phyloP scores from a whole-genome alignment of 2,329 filamentous ascomycete species.

The Periconia sp. region DNA sequence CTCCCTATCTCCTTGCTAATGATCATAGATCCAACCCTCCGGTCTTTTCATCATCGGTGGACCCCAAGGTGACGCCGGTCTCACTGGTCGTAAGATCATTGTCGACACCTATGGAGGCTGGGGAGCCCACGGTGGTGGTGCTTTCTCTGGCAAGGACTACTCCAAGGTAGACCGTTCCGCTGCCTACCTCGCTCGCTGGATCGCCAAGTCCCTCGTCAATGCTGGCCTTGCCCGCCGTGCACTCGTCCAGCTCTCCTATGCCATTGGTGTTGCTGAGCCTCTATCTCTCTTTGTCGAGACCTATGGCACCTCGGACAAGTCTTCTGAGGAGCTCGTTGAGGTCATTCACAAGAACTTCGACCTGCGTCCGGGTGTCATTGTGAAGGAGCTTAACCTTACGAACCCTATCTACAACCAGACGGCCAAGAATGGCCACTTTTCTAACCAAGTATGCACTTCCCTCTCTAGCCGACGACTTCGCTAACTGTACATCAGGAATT shows the following conservation, averaged over 20 bases:
- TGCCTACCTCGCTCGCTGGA: conserved; percentile 96
- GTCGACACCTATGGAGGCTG: conserved; percentile 99
- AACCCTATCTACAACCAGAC: conserved; percentile 98
- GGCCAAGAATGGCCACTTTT: conserved; percentile 99
- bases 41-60: conserved; percentile 99
- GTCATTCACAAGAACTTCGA: conserved; percentile 98
- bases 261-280: conserved; percentile 97
- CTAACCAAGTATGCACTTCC: conserved; percentile 73
- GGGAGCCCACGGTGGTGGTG: conserved; percentile 99
- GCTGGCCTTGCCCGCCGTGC: conserved; percentile 89
- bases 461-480: conserved; percentile 13
- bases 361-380: conserved; percentile 96
- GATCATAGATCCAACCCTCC: conserved; percentile 82
- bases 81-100: conserved; percentile 99
- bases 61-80: conserved; percentile 97
- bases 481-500: conserved; percentile 62
- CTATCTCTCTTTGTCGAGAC: conserved; percentile 97
- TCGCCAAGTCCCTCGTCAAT: conserved; percentile 95
- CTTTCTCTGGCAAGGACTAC: conserved; percentile 99
- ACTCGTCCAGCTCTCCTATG: conserved; percentile 98
- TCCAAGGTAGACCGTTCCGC: conserved; percentile 99
- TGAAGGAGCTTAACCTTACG: conserved; percentile 92
- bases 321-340: conserved; percentile 89
- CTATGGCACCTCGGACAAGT: conserved; percentile 91
- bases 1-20: conserved; percentile 11